Evolutionary conservation across 1,284 basidiomycete genomes (phyloP).

Genomic region (Rhizoctonia solani): DNA sequence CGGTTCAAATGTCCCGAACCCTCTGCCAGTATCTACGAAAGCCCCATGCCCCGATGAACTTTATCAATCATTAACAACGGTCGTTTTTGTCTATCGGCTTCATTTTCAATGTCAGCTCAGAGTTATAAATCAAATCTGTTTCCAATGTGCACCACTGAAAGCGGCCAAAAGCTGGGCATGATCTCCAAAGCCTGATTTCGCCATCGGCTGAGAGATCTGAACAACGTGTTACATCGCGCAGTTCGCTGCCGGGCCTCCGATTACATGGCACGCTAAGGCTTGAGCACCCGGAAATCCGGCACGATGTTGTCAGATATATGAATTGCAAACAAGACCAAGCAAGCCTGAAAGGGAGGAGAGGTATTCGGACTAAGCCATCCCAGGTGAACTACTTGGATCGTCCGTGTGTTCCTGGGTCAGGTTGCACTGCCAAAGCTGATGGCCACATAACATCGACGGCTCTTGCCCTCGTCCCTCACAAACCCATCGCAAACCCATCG

Average conservation of each 20-base stretch:
- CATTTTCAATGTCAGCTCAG: conserved; percentile 30
- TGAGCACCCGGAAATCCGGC: conserved; percentile 28
- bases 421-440: conserved; percentile 27
- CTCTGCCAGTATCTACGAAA: conserved; percentile 4
- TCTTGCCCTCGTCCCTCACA: conserved; percentile 21
- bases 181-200: conserved; percentile 33
- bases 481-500: conserved; percentile 17
- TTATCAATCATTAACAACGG: conserved; percentile 15
- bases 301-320: conserved; percentile 34
- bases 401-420: conserved; percentile 27
- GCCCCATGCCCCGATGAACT: conserved; percentile 29
- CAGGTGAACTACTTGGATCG: conserved; percentile 19
- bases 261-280: conserved; percentile 16
- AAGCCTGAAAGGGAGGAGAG: conserved; percentile 16
- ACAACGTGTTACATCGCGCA: conserved; percentile 33
- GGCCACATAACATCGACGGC: conserved; percentile 29
- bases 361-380: conserved; percentile 24
- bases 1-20: neutral
- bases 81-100: conserved; percentile 7
- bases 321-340: conserved; percentile 28
- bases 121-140: conserved; percentile 22
- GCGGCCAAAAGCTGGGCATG: conserved; percentile 4
- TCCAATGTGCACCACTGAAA: conserved; percentile 9
- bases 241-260: conserved; percentile 26
- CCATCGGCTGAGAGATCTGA: conserved; percentile 12